Evolutionary conservation across 345 rosid species (phyloP), one percentile per base, ranked within the genome.

Genomic region (Angophora floribunda): DNA sequence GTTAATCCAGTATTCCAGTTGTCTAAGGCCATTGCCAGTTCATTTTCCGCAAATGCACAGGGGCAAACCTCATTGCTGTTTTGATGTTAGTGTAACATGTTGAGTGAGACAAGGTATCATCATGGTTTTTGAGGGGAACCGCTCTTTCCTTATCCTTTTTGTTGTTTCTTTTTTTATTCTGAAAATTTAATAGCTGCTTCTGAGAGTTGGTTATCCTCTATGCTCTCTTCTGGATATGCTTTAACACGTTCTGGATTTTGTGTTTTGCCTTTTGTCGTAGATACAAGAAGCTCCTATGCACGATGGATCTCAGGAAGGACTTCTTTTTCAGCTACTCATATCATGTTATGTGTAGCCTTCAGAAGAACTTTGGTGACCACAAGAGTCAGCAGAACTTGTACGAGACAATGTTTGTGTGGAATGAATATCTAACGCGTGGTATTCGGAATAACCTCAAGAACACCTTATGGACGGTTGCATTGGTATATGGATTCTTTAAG

Each of bases 251-350:
- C 88, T 87, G 87, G 87, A 86, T 85, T 49, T 86, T 89, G 57
- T 52, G 88, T 89, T 86, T 94, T 90, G 88, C 88, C 88, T 91
- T 87, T 92, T 91, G 88, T 93, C 88, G 82, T 94, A 97, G 99
- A 95, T 98, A 97, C 97, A 98, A 96, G 97, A 96, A 95, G 95
- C 99, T 98, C 87, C 97, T 98, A 82, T 91, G 97, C 96, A 89
- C 93, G 57, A 96, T 98, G 89, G 99, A 98, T 93, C 99, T 98
- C 90, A 93, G 96, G 85, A 96, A 94, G 96, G 99, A 98, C 95
- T 98, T 96, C 97, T 96, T 95, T 94, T 98, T 95, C 93, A 98
- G 99, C 96, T 98, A 98, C 91, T 94, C 99, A 85, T 98, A 96
- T 90, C 90, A 94, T 91, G 87, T 94, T 86, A 98, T 95, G 98